Evolutionary conservation across 192 early-diverging fungal species (phyloP).

Genomic region (Backusella westeae): DNA sequence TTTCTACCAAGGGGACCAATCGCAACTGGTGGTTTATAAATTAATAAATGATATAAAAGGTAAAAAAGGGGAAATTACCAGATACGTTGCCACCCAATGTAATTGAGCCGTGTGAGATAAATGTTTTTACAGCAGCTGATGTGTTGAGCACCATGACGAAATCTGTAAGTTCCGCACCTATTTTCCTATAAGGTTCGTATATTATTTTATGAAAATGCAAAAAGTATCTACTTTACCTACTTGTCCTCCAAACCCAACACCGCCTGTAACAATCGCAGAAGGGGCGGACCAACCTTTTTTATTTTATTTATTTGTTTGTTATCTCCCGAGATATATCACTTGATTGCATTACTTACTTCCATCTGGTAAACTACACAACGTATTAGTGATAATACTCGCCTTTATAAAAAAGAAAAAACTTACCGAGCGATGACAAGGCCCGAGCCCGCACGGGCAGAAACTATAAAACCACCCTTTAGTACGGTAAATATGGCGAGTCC

Average conservation of each 20-base stretch:
- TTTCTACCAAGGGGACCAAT: conserved; percentile 85
- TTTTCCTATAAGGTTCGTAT: not conserved
- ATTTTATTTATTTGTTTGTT: not conserved
- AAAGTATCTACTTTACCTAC: conserved; percentile 35
- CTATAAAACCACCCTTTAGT: conserved; percentile 90
- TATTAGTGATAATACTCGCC: not conserved
- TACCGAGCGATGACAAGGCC: conserved; percentile 85
- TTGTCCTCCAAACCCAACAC: conserved; percentile 82
- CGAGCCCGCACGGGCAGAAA: conserved; percentile 84
- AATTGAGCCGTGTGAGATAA: conserved; percentile 80
- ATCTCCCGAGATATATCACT: not conserved
- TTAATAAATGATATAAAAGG: not conserved
- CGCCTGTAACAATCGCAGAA: conserved; percentile 75
- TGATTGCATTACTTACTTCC: conserved; percentile 50
- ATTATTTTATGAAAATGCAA: not conserved
- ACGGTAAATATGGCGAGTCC: conserved; percentile 93
- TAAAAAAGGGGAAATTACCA: conserved; percentile 17
- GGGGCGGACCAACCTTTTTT: conserved; percentile 70
- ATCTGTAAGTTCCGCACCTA: conserved; percentile 86
- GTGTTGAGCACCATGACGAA: conserved; percentile 89
- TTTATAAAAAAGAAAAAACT: not conserved
- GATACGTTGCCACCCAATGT: conserved; percentile 88
- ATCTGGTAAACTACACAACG: conserved; percentile 54
- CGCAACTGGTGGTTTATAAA: conserved; percentile 49
- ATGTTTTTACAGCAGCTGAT: conserved; percentile 82